phyloP scores from a whole-genome alignment of 202 grass and related monocot species.

The Tripidium arundinaceum region DNA sequence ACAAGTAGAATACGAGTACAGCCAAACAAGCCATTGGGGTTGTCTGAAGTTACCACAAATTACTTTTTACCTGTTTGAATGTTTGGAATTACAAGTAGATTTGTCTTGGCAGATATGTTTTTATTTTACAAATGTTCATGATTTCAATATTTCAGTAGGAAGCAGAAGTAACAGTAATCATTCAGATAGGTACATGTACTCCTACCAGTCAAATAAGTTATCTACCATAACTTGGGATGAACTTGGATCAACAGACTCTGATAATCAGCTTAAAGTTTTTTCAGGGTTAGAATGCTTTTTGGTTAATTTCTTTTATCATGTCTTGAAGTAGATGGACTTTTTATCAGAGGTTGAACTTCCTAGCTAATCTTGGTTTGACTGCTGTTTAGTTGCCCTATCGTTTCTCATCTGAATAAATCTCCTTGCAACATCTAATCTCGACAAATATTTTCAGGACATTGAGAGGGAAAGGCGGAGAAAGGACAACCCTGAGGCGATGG shows the following conservation, averaged over 20 bases:
- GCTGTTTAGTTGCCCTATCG: background rate
- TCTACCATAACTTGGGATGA: background rate
- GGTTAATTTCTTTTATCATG: background rate
- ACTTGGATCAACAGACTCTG: background rate
- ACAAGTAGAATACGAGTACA: no score
- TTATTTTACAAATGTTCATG: background rate
- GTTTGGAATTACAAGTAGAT: background rate
- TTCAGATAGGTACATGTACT: background rate
- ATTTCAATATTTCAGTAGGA: background rate
- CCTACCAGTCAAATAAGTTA: background rate
- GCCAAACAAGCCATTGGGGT: no score
- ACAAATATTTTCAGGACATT: conserved; percentile 57
- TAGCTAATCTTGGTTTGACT: background rate
- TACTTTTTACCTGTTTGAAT: background rate
- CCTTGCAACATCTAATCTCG: background rate
- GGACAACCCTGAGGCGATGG: conserved; percentile 84
- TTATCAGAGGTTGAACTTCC: background rate
- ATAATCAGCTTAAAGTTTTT: background rate
- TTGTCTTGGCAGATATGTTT: background rate
- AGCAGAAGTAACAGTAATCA: background rate
- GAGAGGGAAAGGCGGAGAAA: conserved; percentile 71
- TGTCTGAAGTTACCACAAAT: background rate
- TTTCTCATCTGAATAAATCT: background rate
- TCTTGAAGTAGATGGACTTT: background rate
- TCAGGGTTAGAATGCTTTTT: background rate